Base-by-base conservation (phyloP, 1,284 basidiomycete genomes). In the Heterobasidion annosum region DNA sequence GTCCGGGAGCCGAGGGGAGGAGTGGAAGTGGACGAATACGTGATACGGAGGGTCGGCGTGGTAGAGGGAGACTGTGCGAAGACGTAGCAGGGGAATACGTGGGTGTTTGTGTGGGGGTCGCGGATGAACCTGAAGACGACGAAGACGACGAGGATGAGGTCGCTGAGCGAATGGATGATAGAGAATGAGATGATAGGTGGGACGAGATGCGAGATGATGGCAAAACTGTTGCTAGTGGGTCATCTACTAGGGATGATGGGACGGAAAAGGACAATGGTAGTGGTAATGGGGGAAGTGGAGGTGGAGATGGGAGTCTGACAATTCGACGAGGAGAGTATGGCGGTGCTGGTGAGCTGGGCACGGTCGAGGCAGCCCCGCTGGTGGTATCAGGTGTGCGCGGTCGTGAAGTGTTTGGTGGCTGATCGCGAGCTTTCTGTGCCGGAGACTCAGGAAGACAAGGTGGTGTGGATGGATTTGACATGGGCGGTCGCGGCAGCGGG, bases 1-100 rank as follows among this genome's bases (percentile, higher is more conserved):
- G 59, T 7, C 59, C 55, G 5, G 56, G 58, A 12, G 58, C 56
- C 5, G 40, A 37, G 8, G 58, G 58, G 5, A 53, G 54, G 18
- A 42, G 34, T 1, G 59, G 59, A 7, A 60, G 54, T 0, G 52
- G 59, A 8, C 59, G 59, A 15, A 60, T 58, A 8, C 34, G 51
- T 15, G 50, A 40, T 8, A 18, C 12, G 12, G 13, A 54, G 50
- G 6, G 32, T 12, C 8, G 33, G 34, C 7, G 51, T 16, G 15
- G 52, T 18, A 40, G 50, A 6, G 40, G 42, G 34, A 19, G 34
- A 3, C 25, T 43, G 40, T 43, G 40, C 12, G 40, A 43, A 43
- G 40, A 43, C 3, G 40, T 13, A 13, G 12, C 40, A 16, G 40
- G 16, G 3, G 12, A 3, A 16, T 43, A 43, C 4, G 40, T 16